These are phyloP conservation scores for Metahyphopichia silvanorum DNA, from an alignment of 805 yeast genomes.

Conservation along the genomic window DNA sequence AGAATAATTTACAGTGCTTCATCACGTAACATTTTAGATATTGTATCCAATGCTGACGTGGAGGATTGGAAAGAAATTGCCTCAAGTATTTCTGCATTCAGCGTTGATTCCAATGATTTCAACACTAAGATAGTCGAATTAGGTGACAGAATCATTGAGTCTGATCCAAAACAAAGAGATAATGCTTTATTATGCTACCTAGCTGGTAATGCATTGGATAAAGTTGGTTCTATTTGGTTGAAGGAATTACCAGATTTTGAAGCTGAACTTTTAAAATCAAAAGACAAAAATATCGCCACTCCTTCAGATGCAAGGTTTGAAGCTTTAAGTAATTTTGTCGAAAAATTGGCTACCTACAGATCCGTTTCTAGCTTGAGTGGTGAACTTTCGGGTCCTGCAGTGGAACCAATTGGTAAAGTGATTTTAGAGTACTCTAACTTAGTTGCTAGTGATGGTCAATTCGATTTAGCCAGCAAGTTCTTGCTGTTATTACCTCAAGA, in stretches of 20 bases:
- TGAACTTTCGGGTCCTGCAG: conserved; percentile 38
- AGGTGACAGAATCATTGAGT: conserved; percentile 68
- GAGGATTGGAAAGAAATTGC: conserved; percentile 81
- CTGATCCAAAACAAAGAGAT: conserved; percentile 48
- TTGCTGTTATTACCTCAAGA: conserved; percentile 70
- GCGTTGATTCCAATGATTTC: conserved; percentile 45
- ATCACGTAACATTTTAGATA: conserved; percentile 54
- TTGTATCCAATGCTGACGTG: conserved; percentile 76
- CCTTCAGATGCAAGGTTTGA: conserved; percentile 82
- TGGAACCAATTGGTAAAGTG: conserved; percentile 52
- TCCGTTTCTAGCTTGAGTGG: conserved; percentile 41
- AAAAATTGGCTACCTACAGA: conserved; percentile 76
- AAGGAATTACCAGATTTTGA: conserved; percentile 55
- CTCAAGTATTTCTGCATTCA: conserved; percentile 60
- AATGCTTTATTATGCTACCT: conserved; percentile 76
- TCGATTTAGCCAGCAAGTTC: conserved; percentile 73
- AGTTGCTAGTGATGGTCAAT: conserved; percentile 78
- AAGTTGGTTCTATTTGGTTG: conserved; percentile 80
- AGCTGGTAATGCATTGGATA: conserved; percentile 78
- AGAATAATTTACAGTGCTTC: conserved; percentile 71
- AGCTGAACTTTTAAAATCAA: conserved; percentile 41
- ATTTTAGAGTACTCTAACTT: conserved; percentile 79
- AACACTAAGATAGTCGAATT: conserved; percentile 56
- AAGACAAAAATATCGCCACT: conserved; percentile 43
- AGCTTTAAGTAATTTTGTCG: conserved; percentile 77